Base-by-base conservation (phyloP, 2,329 filamentous ascomycete genomes). In the Pyrenochaeta sp. region DNA sequence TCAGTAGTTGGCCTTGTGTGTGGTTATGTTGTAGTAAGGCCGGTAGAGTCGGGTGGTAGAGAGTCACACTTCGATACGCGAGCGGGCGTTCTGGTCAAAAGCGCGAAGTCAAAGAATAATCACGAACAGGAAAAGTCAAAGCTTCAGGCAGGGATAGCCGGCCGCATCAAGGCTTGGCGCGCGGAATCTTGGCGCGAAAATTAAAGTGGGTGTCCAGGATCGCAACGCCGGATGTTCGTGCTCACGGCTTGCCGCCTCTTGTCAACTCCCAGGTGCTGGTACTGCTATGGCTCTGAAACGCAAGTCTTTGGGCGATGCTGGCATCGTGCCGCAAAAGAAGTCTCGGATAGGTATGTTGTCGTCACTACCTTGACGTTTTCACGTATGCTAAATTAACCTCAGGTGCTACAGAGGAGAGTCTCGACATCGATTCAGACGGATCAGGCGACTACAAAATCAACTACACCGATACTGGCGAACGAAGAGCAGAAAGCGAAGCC, bases 401-500 rank as follows among this genome's bases (percentile, higher is more conserved):
- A 65, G 62, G 46, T 57, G 52, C 27, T 40, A 56, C 44, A 44
- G 63, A 62, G n/a, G 43, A 60, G n/a, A 27, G 52, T 12, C 36
- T 44, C 10, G 64, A 71, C 30, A 27, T 54, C 6, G 67, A 56
- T 37, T 62, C 68, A 24, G 69, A 73, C 46, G 59, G 67, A 30
- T 68, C 71, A 40, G 61, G 57, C 5, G 70, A 75, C 56, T 62
- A 65, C 52, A 59, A 64, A 7, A 55, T 67, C 22, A 69, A 66
- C 30, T 73, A 69, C 59, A 76, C 70, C 27, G 68, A 73, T 27
- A 69, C 64, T 49, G 73, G 73, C 15, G 60, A 59, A 1, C 61
- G 56, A 32, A 64, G 73, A 52, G 73, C 73, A 28, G 63, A 68
- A 5, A 74, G 72, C 51, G 74, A 76, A 64, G 71, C 72, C 9